Percentiles rank a stretch among this genome's conserved stretches.
These are phyloP conservation scores for Colletotrichum scovillei DNA, from an alignment of 2,329 filamentous ascomycete genomes.

Conservation along the genomic window DNA sequence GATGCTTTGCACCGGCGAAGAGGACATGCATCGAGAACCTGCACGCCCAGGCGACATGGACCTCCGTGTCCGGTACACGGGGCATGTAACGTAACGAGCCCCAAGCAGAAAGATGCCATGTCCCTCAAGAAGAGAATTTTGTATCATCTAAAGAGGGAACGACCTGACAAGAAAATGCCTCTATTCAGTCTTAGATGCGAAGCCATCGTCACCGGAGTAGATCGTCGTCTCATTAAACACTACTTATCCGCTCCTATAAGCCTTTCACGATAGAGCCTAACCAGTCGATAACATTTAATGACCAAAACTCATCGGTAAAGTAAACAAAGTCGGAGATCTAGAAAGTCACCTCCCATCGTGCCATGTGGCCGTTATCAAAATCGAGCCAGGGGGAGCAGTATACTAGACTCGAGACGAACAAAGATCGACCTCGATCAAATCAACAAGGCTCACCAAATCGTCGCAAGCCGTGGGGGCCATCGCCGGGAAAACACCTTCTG, in stretches of 20 bases:
- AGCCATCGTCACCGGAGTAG: too few species aligned
- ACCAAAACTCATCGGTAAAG: neutral
- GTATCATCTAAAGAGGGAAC: too few species aligned
- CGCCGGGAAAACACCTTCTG: neutral
- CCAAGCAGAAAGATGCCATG: neutral
- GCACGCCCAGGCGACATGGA: too few species aligned
- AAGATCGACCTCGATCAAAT: neutral
- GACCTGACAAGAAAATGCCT: neutral
- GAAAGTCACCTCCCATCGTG: neutral
- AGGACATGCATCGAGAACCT: too few species aligned
- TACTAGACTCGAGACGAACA: neutral
- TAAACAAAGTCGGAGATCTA: neutral
- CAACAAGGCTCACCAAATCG: neutral
- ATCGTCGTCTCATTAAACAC: neutral
- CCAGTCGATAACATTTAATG: neutral
- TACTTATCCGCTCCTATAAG: neutral
- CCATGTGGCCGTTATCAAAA: too few species aligned
- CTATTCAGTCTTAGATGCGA: neutral
- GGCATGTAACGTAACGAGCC: too few species aligned
- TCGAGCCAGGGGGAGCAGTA: neutral
- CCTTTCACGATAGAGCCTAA: neutral
- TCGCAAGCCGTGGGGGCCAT: neutral
- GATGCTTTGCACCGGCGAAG: too few species aligned
- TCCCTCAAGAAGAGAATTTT: neutral
- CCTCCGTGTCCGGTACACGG: too few species aligned